These are phyloP conservation scores for Dionaea muscipula DNA, from an alignment of 179 eudicot genomes.

Conservation along the genomic window DNA sequence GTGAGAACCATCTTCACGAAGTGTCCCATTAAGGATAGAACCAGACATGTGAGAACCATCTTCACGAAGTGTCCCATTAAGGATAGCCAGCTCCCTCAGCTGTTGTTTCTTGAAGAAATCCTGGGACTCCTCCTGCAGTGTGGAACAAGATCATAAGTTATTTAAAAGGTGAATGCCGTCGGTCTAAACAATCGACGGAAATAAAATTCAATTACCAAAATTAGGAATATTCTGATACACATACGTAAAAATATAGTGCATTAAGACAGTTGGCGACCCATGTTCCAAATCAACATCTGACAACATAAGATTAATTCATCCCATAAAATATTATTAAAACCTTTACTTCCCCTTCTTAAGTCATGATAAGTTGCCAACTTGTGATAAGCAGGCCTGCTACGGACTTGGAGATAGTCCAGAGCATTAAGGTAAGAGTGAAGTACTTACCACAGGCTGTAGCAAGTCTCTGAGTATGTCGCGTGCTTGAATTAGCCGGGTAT, in stretches of 20 bases:
- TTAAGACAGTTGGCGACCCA: neutral
- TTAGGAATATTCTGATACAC: no score
- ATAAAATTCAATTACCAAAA: no score
- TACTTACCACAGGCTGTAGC: constrained; percentile 79
- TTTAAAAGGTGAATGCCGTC: no score
- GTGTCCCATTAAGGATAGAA: constrained; percentile 81
- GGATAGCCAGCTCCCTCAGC: constrained; percentile 80
- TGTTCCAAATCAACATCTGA: neutral
- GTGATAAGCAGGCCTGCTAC: no score
- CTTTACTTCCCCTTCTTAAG: no score
- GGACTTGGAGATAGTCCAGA: no score
- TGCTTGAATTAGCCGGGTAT: constrained; percentile 85
- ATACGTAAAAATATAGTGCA: neutral
- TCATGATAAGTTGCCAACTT: no score
- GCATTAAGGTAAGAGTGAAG: constrained; percentile 2
- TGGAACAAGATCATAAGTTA: neutral
- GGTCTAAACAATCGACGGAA: no score
- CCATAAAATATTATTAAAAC: no score
- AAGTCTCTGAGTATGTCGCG: constrained; percentile 88
- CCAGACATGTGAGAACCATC: constrained; percentile 83
- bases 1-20: constrained; percentile 71
- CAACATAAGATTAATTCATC: neutral
- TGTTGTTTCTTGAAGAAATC: constrained; percentile 93
- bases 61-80: constrained; percentile 83
- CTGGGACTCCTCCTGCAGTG: constrained; percentile 71